Conservation (phyloP, 2,329 filamentous ascomycete genomes). For the Diaporthe sp. region DNA sequence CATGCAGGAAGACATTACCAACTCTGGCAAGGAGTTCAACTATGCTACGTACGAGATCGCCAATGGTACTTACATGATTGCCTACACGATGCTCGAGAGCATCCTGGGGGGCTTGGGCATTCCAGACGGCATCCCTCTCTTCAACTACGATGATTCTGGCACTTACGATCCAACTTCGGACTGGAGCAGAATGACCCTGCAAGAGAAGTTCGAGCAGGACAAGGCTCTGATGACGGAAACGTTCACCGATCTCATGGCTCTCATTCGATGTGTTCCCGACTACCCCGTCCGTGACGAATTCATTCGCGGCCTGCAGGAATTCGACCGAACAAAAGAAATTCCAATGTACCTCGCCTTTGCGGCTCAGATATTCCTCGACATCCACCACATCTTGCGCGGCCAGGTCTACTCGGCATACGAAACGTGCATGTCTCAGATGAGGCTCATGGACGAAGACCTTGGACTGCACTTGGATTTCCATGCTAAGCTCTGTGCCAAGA, state of each 20-base stretch:
- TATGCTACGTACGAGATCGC: too few relatives aligned
- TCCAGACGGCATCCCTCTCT: too few relatives aligned
- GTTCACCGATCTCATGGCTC: too few relatives aligned
- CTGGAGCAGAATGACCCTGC: constrained; percentile 37
- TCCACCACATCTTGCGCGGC: neutral
- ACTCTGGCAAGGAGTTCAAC: too few relatives aligned
- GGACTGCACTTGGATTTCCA: neutral
- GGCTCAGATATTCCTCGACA: neutral
- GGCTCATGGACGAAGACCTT: neutral
- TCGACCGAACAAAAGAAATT: neutral
- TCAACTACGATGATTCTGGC: too few relatives aligned
- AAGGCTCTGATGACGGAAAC: neutral
- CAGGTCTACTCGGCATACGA: neutral
- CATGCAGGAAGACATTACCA: too few relatives aligned
- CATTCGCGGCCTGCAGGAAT: neutral
- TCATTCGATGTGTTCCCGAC: neutral
- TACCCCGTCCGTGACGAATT: neutral
- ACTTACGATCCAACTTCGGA: neutral
- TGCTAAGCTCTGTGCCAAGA: neutral
- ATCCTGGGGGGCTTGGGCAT: too few relatives aligned
- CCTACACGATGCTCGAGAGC: too few relatives aligned
- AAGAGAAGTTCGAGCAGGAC: constrained; percentile 1
- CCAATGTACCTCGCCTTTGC: constrained; percentile 5
- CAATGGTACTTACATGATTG: too few relatives aligned
- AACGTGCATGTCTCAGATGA: neutral